Base-by-base conservation (phyloP, 176 grass and related monocot genomes). In the Saccharum officinarum region DNA sequence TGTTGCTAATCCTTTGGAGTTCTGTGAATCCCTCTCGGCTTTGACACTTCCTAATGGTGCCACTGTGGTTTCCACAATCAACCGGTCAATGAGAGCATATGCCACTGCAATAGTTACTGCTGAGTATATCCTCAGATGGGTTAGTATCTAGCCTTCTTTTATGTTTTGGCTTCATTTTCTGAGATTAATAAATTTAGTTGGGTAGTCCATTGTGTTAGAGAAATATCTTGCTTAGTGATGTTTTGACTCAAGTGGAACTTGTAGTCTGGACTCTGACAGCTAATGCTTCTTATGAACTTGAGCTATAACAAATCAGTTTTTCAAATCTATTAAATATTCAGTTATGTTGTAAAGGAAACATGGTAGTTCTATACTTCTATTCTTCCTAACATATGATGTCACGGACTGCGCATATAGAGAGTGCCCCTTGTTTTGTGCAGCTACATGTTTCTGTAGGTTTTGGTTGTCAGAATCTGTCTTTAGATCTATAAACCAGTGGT, bases 91-190 rank as follows among this genome's bases (percentile, higher is more conserved):
- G 91, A 92, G 96, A 88, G 92, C 96, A 76, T 98, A 95, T 88
- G 96, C 88, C 63, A 82, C 93, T 83, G 91, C 96, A 34, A 95
- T 98, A 64, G 77, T 95, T 84, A 91, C 50, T 79, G 96, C 96
- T 8, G 96, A 98, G 40, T 95, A 98, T 79, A 88, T 98, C 80
- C 93, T 98, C 52, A 94, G 88, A 84, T 98, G 91, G 96, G 96
- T 98, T 75, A 81, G 91, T 86, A 39, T 30, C 49, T 75, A 31
- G 7, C 67, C 20, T 42, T 69, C 10, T 40, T 79, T 33, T 38
- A 80, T 68, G 9, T 82, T 77, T 73, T 90, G 50, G 12, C 47
- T 64, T 73, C 44, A 31, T 38, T 30, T 71, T 45, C 4, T 36
- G 15, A 72, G 42, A 72, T 78, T 10, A 22, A 45, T 80, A 60